Evolutionary conservation across 495 filamentous ascomycete genomes (phyloP).

Genomic region (Podospora appendiculata): DNA sequence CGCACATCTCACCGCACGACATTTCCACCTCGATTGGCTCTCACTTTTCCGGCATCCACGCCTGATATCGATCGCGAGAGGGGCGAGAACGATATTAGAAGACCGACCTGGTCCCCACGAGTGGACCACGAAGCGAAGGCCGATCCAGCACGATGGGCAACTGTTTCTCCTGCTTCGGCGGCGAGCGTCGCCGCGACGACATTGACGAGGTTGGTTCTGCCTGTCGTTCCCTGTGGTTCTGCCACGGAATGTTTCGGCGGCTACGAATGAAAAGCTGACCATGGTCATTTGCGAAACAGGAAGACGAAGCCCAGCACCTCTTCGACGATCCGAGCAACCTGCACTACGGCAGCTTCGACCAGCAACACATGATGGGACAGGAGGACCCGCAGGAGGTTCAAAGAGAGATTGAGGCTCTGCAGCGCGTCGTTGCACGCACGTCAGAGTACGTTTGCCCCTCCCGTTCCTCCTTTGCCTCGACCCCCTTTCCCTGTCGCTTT

Average conservation of each 20-base stretch:
- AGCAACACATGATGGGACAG: conserved; percentile 39
- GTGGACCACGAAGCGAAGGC: not conserved
- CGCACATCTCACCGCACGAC: not conserved
- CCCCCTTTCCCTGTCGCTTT: not conserved
- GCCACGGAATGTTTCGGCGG: not conserved
- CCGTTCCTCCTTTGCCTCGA: not conserved
- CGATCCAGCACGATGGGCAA: conserved; percentile 29
- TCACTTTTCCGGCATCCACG: not conserved
- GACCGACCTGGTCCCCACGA: not conserved
- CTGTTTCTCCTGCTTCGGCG: conserved; percentile 41
- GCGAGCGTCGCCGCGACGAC: conserved; percentile 29
- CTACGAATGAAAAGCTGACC: conserved; percentile 5
- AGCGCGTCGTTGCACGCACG: conserved; percentile 46
- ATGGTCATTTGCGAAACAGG: conserved; percentile 19
- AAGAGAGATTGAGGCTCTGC: conserved; percentile 50
- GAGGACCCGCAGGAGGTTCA: conserved; percentile 50
- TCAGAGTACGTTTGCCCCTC: conserved; percentile 38
- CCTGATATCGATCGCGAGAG: not conserved
- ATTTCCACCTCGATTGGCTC: not conserved
- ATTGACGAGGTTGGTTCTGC: conserved; percentile 31
- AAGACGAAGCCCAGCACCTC: conserved; percentile 45
- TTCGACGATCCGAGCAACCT: conserved; percentile 46
- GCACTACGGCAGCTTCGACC: conserved; percentile 48
- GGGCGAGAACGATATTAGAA: no score
- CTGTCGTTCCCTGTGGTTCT: not conserved